phyloP scores from a whole-genome alignment of 2,329 filamentous ascomycete genomes.

The Colletotrichum destructivum region DNA sequence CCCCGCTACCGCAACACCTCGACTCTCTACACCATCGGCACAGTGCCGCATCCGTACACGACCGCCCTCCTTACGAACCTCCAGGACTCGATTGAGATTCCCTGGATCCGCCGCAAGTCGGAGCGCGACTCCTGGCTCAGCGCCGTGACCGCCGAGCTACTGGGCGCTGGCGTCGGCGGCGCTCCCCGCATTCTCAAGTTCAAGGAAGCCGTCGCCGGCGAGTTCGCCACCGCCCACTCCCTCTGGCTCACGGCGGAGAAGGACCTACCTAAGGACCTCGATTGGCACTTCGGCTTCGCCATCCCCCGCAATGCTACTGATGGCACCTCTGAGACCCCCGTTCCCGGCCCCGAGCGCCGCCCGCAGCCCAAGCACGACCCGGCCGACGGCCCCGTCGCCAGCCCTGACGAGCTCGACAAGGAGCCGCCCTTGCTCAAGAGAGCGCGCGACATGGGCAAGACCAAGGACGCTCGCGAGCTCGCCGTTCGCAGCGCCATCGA shows the following conservation, averaged over 20 bases:
- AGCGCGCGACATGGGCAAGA: slow-evolving; percentile 62
- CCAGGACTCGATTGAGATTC: slow-evolving; percentile 72
- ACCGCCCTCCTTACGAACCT: slow-evolving; percentile 77
- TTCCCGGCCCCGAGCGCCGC: slow-evolving; percentile 70
- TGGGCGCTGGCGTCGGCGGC: slow-evolving; percentile 75
- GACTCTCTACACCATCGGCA: slow-evolving; percentile 84
- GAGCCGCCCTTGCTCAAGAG: slow-evolving; percentile 69
- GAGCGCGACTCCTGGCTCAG: slow-evolving; percentile 85
- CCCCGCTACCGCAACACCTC: slow-evolving; percentile 80
- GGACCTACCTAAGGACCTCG: slow-evolving; percentile 77
- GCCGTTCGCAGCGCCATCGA: slow-evolving; percentile 70
- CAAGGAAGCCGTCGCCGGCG: slow-evolving; percentile 85
- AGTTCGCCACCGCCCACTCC: slow-evolving; percentile 73
- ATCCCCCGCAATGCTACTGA: slow-evolving; percentile 73
- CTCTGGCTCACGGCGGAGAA: slow-evolving; percentile 87
- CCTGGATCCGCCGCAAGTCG: slow-evolving; percentile 77
- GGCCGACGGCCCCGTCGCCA: slow-evolving; percentile 64
- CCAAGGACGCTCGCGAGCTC: slow-evolving; percentile 60
- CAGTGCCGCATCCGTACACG: slow-evolving; percentile 93
- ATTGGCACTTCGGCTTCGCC: slow-evolving; percentile 92
- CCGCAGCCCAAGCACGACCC: slow-evolving; percentile 65
- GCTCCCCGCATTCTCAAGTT: slow-evolving; percentile 79
- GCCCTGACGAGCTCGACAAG: slow-evolving; percentile 65
- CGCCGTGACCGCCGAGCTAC: slow-evolving; percentile 77
- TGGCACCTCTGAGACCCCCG: slow-evolving; percentile 70